Percentiles rank a stretch among this genome's conserved stretches.
These are phyloP conservation scores for Cystofilobasidium bisporidii DNA, from an alignment of 768 basidiomycete genomes.

Conservation along the genomic window DNA sequence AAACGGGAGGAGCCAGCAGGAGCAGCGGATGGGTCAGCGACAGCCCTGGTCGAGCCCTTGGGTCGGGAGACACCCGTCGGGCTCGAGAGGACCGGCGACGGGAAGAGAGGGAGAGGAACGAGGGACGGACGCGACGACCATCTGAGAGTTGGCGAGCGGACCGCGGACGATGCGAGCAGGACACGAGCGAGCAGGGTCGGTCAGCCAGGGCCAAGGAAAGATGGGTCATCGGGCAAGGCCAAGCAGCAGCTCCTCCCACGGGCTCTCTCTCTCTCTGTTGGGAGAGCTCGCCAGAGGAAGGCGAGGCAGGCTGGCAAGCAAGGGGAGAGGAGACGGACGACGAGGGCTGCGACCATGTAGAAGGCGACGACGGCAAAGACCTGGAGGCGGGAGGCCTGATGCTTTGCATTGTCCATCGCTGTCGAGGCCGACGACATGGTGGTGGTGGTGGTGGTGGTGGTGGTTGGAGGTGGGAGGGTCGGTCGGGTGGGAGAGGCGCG, in stretches of 20 bases:
- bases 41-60: slow-evolving; percentile 6
- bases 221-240: too few species aligned
- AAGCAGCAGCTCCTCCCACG: too few species aligned
- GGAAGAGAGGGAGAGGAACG: too few species aligned
- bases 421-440: background rate
- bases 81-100: too few species aligned
- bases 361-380: slow-evolving; percentile 65
- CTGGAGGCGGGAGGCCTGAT: slow-evolving; percentile 33
- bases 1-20: background rate
- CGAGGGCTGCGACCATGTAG: slow-evolving; percentile 66
- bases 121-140: slow-evolving; percentile 38
- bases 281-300: too few species aligned
- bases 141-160: too few species aligned
- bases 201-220: too few species aligned
- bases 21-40: background rate
- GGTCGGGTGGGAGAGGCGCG: background rate
- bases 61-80: too few species aligned
- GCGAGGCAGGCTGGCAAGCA: background rate
- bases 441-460: background rate
- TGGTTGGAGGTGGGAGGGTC: background rate
- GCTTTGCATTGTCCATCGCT: slow-evolving; percentile 24
- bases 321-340: slow-evolving; percentile 46
- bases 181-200: too few species aligned
- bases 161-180: too few species aligned
- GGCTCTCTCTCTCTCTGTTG: too few species aligned